Evolutionary conservation across 768 basidiomycete species (phyloP), one percentile per base, ranked within the genome.

Genomic region (Russula sp.): DNA sequence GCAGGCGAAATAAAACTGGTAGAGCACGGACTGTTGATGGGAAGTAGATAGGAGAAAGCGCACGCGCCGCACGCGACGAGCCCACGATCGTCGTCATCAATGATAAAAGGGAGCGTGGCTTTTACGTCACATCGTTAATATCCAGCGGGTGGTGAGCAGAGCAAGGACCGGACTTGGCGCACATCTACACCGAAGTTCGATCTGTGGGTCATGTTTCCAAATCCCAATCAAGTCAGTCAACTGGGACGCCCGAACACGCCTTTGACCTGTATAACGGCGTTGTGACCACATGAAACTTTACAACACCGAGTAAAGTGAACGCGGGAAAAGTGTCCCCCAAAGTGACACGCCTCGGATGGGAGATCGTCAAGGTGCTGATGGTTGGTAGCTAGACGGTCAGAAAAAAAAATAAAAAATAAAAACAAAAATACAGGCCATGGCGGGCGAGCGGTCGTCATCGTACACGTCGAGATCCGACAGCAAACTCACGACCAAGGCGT

Each of bases 261-360:
- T 52, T 65, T 57, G 36, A 65, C 64, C 64, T 65, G 64, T 65
- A 65, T 61, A 57, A 61, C 64, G 64, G 64, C 60, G 64, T 61
- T 61, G 36, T 40, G 64, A 13, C 40, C 49, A 57, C 64, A 61
- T 61, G 64, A 57, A 60, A 65, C 55, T 52, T 61, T 61, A 61
- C 59, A 51, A 58, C 30, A 32, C 61, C 44, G 55, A 65, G 64
- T 65, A 51, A 65, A 61, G 54, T 65, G 64, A 65, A 61, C 64
- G 59, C 60, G 64, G 59, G 64, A 65, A 65, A 65, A 34, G 32
- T 26, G 24, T n/a, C n/a, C 26, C 8, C 34, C 36, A 24, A 42
- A 42, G 38, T n/a, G 59, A 34, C 59, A 65, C 49, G 55, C 58
- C 53, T 51, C 38, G 28, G 34, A 49, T 59, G 36, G 42, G 11